Evolutionary conservation across 169 alveolate species (phyloP), one percentile per base, ranked within the genome.

Genomic region (Neospora caninum): DNA sequence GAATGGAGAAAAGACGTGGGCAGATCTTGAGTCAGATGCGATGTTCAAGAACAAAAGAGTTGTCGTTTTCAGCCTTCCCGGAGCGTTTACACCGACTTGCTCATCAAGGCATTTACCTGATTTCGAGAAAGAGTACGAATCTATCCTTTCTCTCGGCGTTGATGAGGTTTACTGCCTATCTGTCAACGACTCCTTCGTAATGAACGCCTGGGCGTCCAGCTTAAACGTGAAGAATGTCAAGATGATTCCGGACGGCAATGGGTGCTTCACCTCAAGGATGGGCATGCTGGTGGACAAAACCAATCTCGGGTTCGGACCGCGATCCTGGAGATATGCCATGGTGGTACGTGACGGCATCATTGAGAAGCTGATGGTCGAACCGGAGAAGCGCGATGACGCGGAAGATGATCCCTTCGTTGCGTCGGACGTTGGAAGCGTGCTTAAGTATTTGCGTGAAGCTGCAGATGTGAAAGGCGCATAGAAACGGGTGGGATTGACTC

Each of bases 41-140:
- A 31, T 95, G 67, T 96, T 96, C 95, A 54, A 82, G 64, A 94
- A 92, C 73, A 94, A 94, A 53, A 92, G 95, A 42, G 96, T 96
- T 42, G 91, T 96, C 39, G 49, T 96, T 80, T 94, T 96, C 54
- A 83, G 96, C 41, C 91, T 96, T 9, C 97, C 97, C 16, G 97
- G 97, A 38, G 97, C 97, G 18, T 96, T 96, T 95, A 96, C 97
- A 49, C 97, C 97, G 29, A 94, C 96, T n/a, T 96, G 97, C 88
- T 88, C 96, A 34, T 86, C 96, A 39, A 83, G 93, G 91, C 96
- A 95, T 93, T 88, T 96, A 49, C 97, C 97, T 45, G 93, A 88
- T 73, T 96, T 93, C 86, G 97, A 96, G 64, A 73, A 42, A n/a
- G 94, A 84, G 94, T 96, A 96, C 92, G 96, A 94, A 20, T 91